phyloP scores from a whole-genome alignment of 257 asterid genomes.

The Solanum clarkiae region DNA sequence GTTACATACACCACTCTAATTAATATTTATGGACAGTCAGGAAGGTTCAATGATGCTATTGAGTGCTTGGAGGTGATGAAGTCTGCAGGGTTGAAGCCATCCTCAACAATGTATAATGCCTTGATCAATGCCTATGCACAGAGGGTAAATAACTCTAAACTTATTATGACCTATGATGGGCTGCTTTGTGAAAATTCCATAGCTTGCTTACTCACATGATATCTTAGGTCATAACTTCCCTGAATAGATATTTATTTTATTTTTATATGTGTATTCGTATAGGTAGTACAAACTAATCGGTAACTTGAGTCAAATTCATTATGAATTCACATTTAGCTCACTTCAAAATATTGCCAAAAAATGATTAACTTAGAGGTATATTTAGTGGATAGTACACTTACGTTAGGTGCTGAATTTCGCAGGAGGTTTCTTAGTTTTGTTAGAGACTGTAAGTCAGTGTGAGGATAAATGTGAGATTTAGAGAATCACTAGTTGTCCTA shows the following conservation, averaged over 20 bases:
- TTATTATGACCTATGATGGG: neutral
- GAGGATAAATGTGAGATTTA: neutral
- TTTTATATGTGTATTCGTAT: neutral
- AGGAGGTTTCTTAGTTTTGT: neutral
- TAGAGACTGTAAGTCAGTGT: neutral
- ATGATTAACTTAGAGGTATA: neutral
- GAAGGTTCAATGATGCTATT: conserved; percentile 74
- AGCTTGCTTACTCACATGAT: neutral
- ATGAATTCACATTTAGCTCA: neutral
- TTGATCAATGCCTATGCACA: conserved; percentile 95
- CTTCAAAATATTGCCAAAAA: neutral
- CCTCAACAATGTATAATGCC: conserved; percentile 90
- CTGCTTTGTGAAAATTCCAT: neutral
- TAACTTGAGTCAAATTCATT: neutral
- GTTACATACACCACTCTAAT: conserved; percentile 88
- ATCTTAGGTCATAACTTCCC: neutral
- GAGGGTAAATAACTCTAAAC: conserved; percentile 36
- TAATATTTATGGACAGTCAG: conserved; percentile 79
- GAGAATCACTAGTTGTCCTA: neutral
- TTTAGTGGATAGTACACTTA: neutral
- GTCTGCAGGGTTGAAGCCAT: conserved; percentile 76
- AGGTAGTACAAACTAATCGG: neutral
- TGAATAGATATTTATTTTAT: neutral
- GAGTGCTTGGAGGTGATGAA: conserved; percentile 95
- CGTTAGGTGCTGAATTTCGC: neutral